These are phyloP conservation scores for Leishmania tropica DNA, from an alignment of 208 protist genomes.

Conservation along the genomic window DNA sequence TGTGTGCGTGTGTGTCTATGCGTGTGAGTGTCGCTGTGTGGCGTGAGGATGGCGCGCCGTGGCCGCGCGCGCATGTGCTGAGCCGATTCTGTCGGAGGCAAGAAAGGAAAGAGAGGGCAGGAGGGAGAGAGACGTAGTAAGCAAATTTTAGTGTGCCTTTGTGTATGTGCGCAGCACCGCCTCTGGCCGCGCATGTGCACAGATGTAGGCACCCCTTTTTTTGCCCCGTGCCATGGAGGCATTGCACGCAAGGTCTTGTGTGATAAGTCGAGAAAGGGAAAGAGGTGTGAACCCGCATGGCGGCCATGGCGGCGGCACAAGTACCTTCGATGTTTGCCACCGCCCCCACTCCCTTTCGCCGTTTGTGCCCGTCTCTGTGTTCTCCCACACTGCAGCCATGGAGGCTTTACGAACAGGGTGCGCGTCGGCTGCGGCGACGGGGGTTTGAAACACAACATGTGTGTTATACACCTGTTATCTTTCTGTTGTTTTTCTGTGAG, in stretches of 20 bases:
- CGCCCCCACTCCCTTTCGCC: neutral
- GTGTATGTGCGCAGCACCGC: neutral
- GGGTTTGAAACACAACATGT: neutral
- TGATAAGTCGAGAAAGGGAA: conserved; percentile 3
- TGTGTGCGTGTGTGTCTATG: neutral
- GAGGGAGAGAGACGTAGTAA: neutral
- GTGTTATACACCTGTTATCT: neutral
- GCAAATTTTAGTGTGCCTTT: neutral
- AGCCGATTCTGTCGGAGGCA: neutral
- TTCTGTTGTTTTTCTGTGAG: conserved; percentile 8
- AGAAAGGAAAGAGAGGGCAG: neutral
- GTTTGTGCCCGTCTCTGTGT: neutral
- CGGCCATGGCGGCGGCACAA: neutral
- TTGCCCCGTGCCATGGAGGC: neutral
- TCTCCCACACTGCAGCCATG: neutral
- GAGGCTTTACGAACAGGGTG: neutral
- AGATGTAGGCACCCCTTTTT: neutral
- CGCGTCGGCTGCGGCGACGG: neutral
- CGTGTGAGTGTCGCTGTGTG: neutral
- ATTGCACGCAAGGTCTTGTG: neutral
- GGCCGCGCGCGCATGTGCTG: conserved; percentile 5
- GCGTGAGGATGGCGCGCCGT: conserved; percentile 5
- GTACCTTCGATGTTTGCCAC: neutral
- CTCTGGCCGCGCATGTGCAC: neutral
- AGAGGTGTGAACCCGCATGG: neutral